Evolutionary conservation across 257 asterid genomes (phyloP), one percentile per base, ranked within the genome.

Genomic region (Echium plantagineum): DNA sequence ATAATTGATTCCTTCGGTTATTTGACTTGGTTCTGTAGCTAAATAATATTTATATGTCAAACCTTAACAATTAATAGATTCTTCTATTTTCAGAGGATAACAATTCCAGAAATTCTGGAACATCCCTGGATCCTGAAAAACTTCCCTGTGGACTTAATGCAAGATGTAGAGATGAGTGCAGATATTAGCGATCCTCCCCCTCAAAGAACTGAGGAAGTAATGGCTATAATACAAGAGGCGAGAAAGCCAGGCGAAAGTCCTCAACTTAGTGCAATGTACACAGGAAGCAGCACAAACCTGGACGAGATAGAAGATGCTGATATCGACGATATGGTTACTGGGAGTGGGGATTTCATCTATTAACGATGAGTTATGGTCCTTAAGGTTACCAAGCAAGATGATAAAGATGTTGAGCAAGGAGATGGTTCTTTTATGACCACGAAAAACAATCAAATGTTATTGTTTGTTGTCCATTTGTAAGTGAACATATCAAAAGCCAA

Each of bases 291-390:
- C 69, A 80, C 72, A 75, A 95, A 87, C 73, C 74, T 81, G 30
- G 96, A 85, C 57, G 90, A 85, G 20, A 67, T 81, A 26, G 88
- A 85, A 32, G 96, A 90, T 68, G 80, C 57, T 7, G 94, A 83
- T 58, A 52, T 70, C 59, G 96, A 87, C 24, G 64, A 71, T 63
- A 94, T 84, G 18, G 60, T 68, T 2, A 94, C 80, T 58, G 67
- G 87, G 2, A 85, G 96, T 69, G 94, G 87, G 31, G 97, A 90
- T 51, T 90, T 83, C 69, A 89, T 90, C 5, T 81, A 86, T 68
- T 83, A 83, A 52, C 52, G 85, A 35, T 7, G 46, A 35, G 13
- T 35, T 35, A 7, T 9, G 46, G 46, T 35, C 9, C 46, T 35
- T 3, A 35, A 35, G 46, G 46, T 35, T 13, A 35, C 13, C 46